phyloP scores from a whole-genome alignment of 1,284 basidiomycete species.

The Exobasidium cylindrosporum region DNA sequence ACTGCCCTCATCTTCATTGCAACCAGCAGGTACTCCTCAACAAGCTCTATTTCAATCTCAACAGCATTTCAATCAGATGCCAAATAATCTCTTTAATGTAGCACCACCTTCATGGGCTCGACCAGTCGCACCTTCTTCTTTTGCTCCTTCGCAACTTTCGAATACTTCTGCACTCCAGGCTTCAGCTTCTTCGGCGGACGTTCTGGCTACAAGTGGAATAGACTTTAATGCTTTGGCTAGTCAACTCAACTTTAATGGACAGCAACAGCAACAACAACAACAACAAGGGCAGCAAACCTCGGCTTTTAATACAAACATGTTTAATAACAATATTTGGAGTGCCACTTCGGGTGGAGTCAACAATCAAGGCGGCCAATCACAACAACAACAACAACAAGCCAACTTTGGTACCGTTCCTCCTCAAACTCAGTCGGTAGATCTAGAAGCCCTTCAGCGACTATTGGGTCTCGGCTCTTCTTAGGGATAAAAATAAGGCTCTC shows the following conservation, averaged over 20 bases:
- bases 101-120: neutral
- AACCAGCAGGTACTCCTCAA: neutral
- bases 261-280: neutral
- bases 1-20: neutral
- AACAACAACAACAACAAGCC: neutral
- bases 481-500: no score
- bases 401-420: neutral
- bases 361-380: no score
- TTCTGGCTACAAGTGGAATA: neutral
- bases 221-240: conserved; percentile 2
- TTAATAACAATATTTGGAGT: neutral
- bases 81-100: neutral
- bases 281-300: neutral
- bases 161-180: neutral
- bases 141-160: neutral
- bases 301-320: neutral
- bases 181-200: neutral
- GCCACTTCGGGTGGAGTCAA: no score
- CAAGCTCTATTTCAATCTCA: neutral
- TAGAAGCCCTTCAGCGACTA: neutral
- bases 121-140: neutral
- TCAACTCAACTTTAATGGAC: neutral
- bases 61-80: neutral
- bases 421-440: neutral
- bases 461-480: neutral